Percentiles rank a stretch among this genome's conserved stretches.
phyloP scores from a whole-genome alignment of 2,329 filamentous ascomycete genomes.

The Emericellopsis cladophorae region DNA sequence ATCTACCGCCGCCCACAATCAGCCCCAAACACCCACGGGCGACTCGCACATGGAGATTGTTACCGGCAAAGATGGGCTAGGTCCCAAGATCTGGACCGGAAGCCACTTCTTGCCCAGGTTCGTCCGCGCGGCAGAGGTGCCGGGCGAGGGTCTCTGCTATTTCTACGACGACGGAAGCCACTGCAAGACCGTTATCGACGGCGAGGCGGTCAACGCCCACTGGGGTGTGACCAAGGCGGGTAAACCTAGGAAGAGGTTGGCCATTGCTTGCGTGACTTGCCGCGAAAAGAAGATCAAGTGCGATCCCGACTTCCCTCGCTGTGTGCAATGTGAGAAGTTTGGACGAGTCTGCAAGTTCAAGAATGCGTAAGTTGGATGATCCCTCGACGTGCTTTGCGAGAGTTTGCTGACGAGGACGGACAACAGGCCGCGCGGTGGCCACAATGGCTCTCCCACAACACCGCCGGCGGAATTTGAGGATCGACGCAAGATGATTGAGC shows the following conservation, averaged over 20 bases:
- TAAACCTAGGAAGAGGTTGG: conserved; percentile 80
- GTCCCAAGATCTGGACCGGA: conserved; percentile 58
- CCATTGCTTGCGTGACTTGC: conserved; percentile 86
- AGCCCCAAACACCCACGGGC: conserved; percentile 14
- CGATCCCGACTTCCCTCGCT: conserved; percentile 77
- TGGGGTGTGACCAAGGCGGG: conserved; percentile 94
- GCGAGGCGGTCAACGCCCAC: conserved; percentile 75
- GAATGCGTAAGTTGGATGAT: conserved; percentile 56
- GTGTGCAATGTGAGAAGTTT: conserved; percentile 86
- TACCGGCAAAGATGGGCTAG: conserved; percentile 45
- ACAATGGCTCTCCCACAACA: conserved; percentile 42
- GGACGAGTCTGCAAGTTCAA: conserved; percentile 75
- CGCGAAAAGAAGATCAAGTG: conserved; percentile 98
- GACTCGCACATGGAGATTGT: conserved; percentile 25
- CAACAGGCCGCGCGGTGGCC: conserved; percentile 41
- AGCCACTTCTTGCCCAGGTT: conserved; percentile 56
- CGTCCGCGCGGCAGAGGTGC: conserved; percentile 51
- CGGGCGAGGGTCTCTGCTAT: conserved; percentile 71
- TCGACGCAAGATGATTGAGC: conserved; percentile 19
- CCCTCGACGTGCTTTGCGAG: neutral
- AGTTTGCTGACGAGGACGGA: conserved; percentile 3
- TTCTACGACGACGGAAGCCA: conserved; percentile 78
- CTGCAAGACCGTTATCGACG: conserved; percentile 74
- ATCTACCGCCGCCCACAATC: conserved; percentile 10
- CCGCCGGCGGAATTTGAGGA: conserved; percentile 38